phyloP scores from a whole-genome alignment of 805 yeast species.

The Yarrowia deformans region DNA sequence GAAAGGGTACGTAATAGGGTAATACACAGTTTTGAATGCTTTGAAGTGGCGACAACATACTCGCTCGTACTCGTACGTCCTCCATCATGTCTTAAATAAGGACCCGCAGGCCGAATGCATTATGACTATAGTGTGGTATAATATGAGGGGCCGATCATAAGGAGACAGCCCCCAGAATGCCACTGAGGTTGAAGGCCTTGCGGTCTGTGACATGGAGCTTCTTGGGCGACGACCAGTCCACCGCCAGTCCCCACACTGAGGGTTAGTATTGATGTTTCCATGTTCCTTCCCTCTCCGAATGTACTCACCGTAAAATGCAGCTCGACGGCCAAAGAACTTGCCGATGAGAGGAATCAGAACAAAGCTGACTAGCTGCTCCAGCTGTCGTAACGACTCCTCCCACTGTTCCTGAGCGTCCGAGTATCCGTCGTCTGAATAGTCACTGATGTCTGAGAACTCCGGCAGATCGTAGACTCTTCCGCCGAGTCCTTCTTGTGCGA shows the following conservation, averaged over 20 bases:
- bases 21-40: constrained; percentile 5
- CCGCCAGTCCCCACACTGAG: constrained; percentile 36
- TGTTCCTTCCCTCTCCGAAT: not conserved
- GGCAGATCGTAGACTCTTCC: constrained; percentile 39
- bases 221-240: constrained; percentile 19
- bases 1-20: constrained; percentile 14
- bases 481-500: constrained; percentile 1
- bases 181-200: constrained; percentile 25
- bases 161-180: constrained; percentile 6
- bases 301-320: constrained; percentile 52
- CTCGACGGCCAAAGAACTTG: constrained; percentile 68
- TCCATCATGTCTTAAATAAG: constrained; percentile 2
- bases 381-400: constrained; percentile 71
- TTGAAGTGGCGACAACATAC: not conserved
- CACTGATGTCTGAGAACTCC: constrained; percentile 41
- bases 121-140: not conserved
- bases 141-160: not conserved
- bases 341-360: constrained; percentile 72
- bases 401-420: constrained; percentile 71
- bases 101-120: constrained; percentile 17
- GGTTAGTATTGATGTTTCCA: not conserved
- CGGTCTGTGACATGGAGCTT: constrained; percentile 5
- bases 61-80: not conserved
- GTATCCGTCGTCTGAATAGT: constrained; percentile 41
- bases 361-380: constrained; percentile 60